Conservation (phyloP, 192 early-diverging fungal species). For the Haplosporangium gracile region DNA sequence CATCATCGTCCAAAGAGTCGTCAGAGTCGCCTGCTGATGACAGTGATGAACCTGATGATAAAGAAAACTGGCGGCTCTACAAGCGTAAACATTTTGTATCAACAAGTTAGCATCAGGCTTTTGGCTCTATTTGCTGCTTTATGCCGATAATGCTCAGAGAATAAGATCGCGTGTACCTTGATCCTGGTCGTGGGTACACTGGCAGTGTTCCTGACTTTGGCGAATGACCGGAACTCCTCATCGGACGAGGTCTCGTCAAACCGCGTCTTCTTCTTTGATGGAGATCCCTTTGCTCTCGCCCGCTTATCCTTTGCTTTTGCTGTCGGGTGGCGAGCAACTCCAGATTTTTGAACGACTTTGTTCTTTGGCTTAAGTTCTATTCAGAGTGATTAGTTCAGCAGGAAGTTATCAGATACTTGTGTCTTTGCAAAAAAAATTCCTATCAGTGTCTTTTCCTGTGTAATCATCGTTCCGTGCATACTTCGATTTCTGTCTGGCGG, state of each 20-base stretch:
- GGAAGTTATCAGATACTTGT: not conserved
- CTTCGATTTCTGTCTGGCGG: constrained; percentile 61
- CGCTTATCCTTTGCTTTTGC: constrained; percentile 45
- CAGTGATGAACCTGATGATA: constrained; percentile 50
- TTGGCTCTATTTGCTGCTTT: not conserved
- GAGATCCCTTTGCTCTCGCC: constrained; percentile 34
- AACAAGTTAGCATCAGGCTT: not conserved
- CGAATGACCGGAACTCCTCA: constrained; percentile 49
- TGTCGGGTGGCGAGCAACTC: constrained; percentile 10
- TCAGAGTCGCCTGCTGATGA: constrained; percentile 55
- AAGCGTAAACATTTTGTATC: not conserved
- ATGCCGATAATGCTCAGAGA: not conserved
- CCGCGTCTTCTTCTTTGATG: constrained; percentile 42
- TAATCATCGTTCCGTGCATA: not conserved
- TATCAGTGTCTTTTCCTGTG: not conserved
- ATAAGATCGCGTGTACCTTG: constrained; percentile 35
- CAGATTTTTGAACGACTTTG: constrained; percentile 32
- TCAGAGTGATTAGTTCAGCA: not conserved
- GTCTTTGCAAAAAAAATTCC: too few species aligned
- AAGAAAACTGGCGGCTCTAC: constrained; percentile 54
- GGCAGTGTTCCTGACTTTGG: constrained; percentile 36
- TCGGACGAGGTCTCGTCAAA: constrained; percentile 56
- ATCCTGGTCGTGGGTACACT: constrained; percentile 49
- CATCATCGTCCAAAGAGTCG: constrained; percentile 38
- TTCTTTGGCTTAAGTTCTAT: constrained; percentile 52